phyloP scores from a whole-genome alignment of 2,329 filamentous ascomycete species.

The Exophiala dermatitidis region DNA sequence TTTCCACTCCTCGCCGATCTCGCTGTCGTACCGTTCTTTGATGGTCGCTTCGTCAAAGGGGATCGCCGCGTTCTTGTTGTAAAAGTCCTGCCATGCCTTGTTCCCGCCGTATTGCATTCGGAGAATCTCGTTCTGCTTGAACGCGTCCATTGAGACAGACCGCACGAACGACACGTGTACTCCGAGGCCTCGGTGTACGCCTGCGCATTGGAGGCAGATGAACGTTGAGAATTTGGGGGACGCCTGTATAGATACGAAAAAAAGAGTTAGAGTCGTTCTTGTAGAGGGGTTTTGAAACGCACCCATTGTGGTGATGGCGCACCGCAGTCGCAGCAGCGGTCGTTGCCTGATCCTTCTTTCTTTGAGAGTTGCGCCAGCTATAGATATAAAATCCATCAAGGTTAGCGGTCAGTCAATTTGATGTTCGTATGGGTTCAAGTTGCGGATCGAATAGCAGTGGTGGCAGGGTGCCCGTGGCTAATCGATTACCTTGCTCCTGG shows the following conservation, averaged over 20 bases:
- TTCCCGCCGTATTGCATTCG: conserved; percentile 93
- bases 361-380: conserved; percentile 89
- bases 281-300: conserved; percentile 29
- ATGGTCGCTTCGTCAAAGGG: conserved; percentile 84
- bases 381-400: background rate
- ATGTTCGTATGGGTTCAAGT: too few species aligned
- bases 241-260: conserved; percentile 39
- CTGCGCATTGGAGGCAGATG: conserved; percentile 94
- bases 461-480: too few species aligned
- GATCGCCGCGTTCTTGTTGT: conserved; percentile 64
- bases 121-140: conserved; percentile 86
- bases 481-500: conserved; percentile 70
- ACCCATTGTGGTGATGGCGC: conserved; percentile 98
- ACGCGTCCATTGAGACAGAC: conserved; percentile 96
- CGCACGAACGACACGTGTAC: conserved; percentile 98
- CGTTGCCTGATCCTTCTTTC: conserved; percentile 65
- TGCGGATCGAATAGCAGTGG: too few species aligned
- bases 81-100: conserved; percentile 78
- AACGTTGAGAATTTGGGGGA: conserved; percentile 97
- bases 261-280: conserved; percentile 3
- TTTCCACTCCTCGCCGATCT: conserved; percentile 92
- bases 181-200: conserved; percentile 86
- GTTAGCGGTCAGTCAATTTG: too few species aligned
- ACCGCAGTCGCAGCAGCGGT: conserved; percentile 86
- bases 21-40: conserved; percentile 80